Conservation (phyloP, 2,329 filamentous ascomycete genomes). For the Celoporthe dispersa region DNA sequence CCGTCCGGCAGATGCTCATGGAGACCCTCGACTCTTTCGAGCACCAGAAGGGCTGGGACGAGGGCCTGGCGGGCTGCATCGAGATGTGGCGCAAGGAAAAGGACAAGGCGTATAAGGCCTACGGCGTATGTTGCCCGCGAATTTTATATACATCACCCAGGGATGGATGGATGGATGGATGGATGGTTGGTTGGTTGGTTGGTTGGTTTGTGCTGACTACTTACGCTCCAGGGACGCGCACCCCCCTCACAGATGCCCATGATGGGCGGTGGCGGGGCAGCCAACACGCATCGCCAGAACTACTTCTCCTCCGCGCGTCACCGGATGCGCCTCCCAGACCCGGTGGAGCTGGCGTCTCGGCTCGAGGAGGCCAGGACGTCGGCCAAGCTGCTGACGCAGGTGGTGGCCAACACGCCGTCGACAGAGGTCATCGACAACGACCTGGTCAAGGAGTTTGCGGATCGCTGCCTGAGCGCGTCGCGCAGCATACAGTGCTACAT, state of each 20-base stretch:
- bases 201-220: constrained; percentile 1
- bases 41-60: constrained; percentile 71
- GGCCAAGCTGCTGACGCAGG: constrained; percentile 88
- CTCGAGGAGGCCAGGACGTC: constrained; percentile 91
- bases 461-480: constrained; percentile 81
- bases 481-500: constrained; percentile 87
- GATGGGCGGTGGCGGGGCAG: constrained; percentile 35
- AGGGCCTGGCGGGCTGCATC: constrained; percentile 71
- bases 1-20: constrained; percentile 82
- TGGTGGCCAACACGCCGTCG: constrained; percentile 82
- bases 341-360: constrained; percentile 77
- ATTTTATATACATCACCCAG: neutral
- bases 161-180: neutral
- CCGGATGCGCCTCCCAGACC: constrained; percentile 62
- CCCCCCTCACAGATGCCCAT: constrained; percentile 43
- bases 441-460: constrained; percentile 89
- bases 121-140: constrained; percentile 47
- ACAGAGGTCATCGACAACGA: constrained; percentile 80
- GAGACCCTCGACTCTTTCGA: constrained; percentile 85
- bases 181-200: too few species aligned
- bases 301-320: constrained; percentile 60
- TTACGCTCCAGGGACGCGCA: constrained; percentile 34
- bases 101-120: constrained; percentile 60
- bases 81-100: constrained; percentile 93
- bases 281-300: constrained; percentile 53